Evolutionary conservation across 2,329 filamentous ascomycete genomes (phyloP).

Genomic region (Cladosporium colombiae): DNA sequence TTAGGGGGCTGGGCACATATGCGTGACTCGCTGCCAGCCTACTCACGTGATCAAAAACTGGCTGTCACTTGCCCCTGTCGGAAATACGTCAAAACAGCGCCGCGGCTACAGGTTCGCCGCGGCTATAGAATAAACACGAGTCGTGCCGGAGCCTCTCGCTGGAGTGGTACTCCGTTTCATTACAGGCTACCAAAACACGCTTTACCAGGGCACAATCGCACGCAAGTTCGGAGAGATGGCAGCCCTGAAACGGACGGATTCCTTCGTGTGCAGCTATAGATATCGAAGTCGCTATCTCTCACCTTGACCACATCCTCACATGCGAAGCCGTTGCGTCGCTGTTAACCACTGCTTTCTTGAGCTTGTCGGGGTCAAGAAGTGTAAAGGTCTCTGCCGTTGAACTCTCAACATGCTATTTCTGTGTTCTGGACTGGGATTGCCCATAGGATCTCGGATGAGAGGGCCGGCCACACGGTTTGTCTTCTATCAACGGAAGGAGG

Average conservation of each 20-base stretch:
- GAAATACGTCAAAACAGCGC: not conserved
- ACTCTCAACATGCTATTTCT: not conserved
- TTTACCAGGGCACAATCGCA: not conserved
- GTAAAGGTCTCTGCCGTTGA: not conserved
- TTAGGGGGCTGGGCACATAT: not conserved
- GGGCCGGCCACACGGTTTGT: not conserved
- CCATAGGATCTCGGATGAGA: not conserved
- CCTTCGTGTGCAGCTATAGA: not conserved
- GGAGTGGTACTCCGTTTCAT: slow-evolving; percentile 2
- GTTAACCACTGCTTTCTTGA: not conserved
- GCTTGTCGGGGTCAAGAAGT: not conserved
- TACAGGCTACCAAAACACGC: not conserved
- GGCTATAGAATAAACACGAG: not conserved
- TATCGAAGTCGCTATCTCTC: not conserved
- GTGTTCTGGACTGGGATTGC: not conserved
- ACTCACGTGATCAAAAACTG: too few species aligned
- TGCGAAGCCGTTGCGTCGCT: not conserved
- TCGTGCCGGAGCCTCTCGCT: not conserved
- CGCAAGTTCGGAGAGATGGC: not conserved
- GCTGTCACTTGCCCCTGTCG: not conserved
- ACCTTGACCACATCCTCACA: not conserved
- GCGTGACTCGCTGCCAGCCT: not conserved
- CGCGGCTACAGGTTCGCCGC: not conserved
- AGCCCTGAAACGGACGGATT: not conserved
- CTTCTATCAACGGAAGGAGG: not conserved